These are phyloP conservation scores for Zelopaecilomyces penicillatus DNA, from an alignment of 2,329 filamentous ascomycete genomes.

Conservation along the genomic window DNA sequence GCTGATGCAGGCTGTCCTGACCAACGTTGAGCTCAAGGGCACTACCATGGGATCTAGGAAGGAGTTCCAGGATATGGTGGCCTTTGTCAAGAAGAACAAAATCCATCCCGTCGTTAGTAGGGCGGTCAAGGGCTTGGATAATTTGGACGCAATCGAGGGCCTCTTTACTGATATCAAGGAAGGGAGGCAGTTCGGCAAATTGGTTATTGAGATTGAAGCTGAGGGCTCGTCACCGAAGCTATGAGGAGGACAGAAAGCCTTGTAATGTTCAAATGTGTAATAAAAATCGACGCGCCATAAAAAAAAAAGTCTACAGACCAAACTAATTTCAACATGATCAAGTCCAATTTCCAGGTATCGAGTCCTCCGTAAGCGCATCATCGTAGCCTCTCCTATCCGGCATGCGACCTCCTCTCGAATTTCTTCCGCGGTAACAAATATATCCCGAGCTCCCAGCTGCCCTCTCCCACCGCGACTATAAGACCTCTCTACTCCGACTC, in stretches of 20 bases:
- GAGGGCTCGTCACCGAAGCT: conserved; percentile 29
- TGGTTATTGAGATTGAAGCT: conserved; percentile 66
- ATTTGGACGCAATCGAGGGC: conserved; percentile 68
- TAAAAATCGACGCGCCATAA: no score
- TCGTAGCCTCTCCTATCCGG: no score
- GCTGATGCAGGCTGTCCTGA: conserved; percentile 72
- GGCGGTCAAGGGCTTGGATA: conserved; percentile 62
- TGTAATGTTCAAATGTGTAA: no score
- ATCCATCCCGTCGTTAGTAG: conserved; percentile 72
- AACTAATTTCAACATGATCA: no score
- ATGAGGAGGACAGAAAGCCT: conserved; percentile 16
- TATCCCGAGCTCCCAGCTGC: not conserved
- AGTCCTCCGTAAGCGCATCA: no score
- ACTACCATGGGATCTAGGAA: conserved; percentile 84
- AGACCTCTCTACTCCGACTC: conserved; percentile 19
- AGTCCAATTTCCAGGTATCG: no score
- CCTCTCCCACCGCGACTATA: conserved; percentile 5
- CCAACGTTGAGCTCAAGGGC: conserved; percentile 79
- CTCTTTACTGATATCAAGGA: conserved; percentile 85
- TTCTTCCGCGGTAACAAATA: no score
- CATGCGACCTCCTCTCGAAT: no score
- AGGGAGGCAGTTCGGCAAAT: conserved; percentile 82
- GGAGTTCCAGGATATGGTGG: conserved; percentile 87
- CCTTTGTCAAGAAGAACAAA: conserved; percentile 65
- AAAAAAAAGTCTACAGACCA: no score